Evolutionary conservation across 345 rosid genomes (phyloP).

Genomic region (Euphorbia tirucalli): DNA sequence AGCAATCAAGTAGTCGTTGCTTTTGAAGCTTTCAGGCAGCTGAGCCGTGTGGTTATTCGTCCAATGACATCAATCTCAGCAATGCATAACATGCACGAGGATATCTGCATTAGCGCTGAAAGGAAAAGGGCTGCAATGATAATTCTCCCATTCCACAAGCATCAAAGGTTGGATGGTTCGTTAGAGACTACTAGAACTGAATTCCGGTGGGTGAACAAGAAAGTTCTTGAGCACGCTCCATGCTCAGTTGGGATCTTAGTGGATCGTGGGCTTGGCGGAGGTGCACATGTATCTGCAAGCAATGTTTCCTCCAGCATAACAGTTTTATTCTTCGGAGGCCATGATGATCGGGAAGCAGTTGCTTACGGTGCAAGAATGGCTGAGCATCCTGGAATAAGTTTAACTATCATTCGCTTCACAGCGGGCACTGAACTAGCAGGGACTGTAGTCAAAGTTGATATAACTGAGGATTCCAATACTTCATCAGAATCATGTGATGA

Average conservation of each 20-base stretch:
- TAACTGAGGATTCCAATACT: constrained; percentile 22
- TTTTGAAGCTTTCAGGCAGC: constrained; percentile 51
- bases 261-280: constrained; percentile 82
- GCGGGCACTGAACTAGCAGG: constrained; percentile 25
- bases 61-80: constrained; percentile 82
- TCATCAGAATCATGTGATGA: constrained; percentile 30
- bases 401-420: constrained; percentile 45
- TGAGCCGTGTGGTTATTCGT: constrained; percentile 34
- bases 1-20: too few relatives aligned
- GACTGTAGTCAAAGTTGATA: constrained; percentile 33
- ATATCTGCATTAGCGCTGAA: constrained; percentile 61
- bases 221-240: constrained; percentile 56
- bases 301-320: constrained; percentile 53
- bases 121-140: constrained; percentile 56
- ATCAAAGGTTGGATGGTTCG: constrained; percentile 46
- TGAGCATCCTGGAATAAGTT: constrained; percentile 72
- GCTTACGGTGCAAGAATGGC: constrained; percentile 73
- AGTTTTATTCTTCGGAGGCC: constrained; percentile 72
- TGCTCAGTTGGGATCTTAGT: constrained; percentile 82
- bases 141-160: constrained; percentile 44
- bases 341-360: constrained; percentile 75
- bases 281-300: constrained; percentile 64
- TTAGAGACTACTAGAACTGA: constrained; percentile 59
- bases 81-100: constrained; percentile 61
- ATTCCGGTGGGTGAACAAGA: constrained; percentile 49